phyloP scores from a whole-genome alignment of 495 filamentous ascomycete genomes.

The Penicillium steckii region DNA sequence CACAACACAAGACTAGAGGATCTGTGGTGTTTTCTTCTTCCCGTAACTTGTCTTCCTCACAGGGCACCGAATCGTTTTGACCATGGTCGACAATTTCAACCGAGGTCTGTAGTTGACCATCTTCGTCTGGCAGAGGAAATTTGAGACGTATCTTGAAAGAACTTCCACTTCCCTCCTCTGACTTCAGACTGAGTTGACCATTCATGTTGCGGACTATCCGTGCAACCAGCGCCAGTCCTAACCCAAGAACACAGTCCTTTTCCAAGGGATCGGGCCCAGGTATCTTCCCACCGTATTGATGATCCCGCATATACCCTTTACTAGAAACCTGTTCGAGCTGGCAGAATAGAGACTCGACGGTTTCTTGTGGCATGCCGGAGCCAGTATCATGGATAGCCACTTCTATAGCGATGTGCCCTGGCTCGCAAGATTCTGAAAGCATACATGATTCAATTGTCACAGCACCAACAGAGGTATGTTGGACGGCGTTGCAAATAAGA shows the following conservation, averaged over 20 bases:
- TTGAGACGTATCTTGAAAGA: conserved; percentile 56
- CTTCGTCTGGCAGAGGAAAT: conserved; percentile 24
- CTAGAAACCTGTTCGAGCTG: conserved; percentile 82
- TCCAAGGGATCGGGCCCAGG: conserved; percentile 10
- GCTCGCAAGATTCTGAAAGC: conserved; percentile 30
- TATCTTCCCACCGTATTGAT: conserved; percentile 30
- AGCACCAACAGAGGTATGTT: conserved; percentile 66
- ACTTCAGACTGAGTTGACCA: conserved; percentile 81
- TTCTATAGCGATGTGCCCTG: conserved; percentile 60
- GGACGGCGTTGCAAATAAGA: conserved; percentile 78
- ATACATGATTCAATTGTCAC: conserved; percentile 69
- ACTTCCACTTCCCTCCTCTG: conserved; percentile 78
- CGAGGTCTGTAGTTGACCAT: background rate
- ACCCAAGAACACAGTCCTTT: conserved; percentile 56
- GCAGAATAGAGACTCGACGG: conserved; percentile 75
- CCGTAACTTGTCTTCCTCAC: background rate
- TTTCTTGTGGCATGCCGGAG: conserved; percentile 69
- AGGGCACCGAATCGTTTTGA: conserved; percentile 5
- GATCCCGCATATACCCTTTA: conserved; percentile 42
- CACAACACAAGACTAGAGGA: conserved; percentile 12
- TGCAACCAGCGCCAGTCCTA: conserved; percentile 82
- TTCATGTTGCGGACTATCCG: conserved; percentile 83
- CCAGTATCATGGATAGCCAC: conserved; percentile 78
- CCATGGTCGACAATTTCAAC: background rate
- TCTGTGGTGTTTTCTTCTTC: background rate